Evolutionary conservation across 2,329 filamentous ascomycete species (phyloP).

Genomic region (Aulographum hederae): DNA sequence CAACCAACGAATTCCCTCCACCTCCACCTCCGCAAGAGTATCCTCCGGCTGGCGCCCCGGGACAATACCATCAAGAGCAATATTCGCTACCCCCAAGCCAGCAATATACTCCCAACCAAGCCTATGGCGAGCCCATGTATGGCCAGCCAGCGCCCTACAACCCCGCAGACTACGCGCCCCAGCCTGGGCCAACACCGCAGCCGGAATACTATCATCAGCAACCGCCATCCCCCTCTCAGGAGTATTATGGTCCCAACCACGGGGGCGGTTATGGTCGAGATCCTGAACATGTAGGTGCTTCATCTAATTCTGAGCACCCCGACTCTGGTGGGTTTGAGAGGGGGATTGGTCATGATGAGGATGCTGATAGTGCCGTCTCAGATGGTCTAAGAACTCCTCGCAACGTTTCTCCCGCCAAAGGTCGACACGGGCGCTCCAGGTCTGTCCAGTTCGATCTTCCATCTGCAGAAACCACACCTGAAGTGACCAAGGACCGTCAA

Average conservation of each 20-base stretch:
- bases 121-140: slow-evolving; percentile 8
- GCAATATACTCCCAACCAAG: slow-evolving; percentile 6
- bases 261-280: slow-evolving; percentile 10
- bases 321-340: slow-evolving; percentile 17
- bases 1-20: slow-evolving; percentile 30
- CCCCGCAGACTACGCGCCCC: slow-evolving; percentile 26
- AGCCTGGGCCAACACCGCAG: slow-evolving; percentile 5
- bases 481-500: slow-evolving; percentile 1
- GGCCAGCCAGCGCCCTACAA: slow-evolving; percentile 17
- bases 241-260: slow-evolving; percentile 11
- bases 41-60: slow-evolving; percentile 6
- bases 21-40: slow-evolving; percentile 20
- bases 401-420: slow-evolving; percentile 1
- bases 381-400: slow-evolving; percentile 9
- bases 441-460: slow-evolving; percentile 20
- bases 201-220: slow-evolving; percentile 10
- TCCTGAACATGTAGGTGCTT: slow-evolving; percentile 33
- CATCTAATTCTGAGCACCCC: slow-evolving; percentile 8
- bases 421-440: slow-evolving; percentile 2
- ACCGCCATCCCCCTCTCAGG: slow-evolving; percentile 9
- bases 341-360: neutral
- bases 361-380: slow-evolving; percentile 3
- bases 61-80: slow-evolving; percentile 12
- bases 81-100: slow-evolving; percentile 11
- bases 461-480: slow-evolving; percentile 6